Evolutionary conservation across 139 green algal genomes (phyloP).

Genomic region (Gonium pectorale): DNA sequence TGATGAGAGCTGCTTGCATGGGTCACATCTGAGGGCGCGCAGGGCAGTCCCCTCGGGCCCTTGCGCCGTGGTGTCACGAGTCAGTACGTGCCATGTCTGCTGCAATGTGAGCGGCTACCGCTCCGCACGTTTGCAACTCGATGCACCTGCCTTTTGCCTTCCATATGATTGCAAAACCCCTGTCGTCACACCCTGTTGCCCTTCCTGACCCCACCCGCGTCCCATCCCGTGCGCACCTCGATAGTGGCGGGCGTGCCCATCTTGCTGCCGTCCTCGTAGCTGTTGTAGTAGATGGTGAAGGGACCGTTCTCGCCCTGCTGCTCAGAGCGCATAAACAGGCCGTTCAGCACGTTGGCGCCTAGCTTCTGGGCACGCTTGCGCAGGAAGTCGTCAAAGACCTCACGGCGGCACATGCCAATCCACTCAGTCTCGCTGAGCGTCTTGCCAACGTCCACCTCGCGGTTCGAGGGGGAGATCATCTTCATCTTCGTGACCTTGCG

Average conservation of each 20-base stretch:
- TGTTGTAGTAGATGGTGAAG: slow-evolving; percentile 94
- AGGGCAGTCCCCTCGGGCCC: no score
- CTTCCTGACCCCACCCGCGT: no score
- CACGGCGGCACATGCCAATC: slow-evolving; percentile 98
- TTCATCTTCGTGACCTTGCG: slow-evolving; percentile 99
- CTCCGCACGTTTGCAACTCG: no score
- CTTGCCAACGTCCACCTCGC: slow-evolving; percentile 96
- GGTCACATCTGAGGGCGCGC: no score
- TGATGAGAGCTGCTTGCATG: no score
- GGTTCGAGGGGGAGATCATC: slow-evolving; percentile 99
- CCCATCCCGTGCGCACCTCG: slow-evolving; percentile 69
- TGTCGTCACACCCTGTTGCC: no score
- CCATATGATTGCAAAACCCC: no score
- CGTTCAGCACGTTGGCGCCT: slow-evolving; percentile 95
- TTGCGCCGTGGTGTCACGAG: no score
- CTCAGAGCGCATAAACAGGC: slow-evolving; percentile 94
- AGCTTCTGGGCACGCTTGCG: slow-evolving; percentile 89
- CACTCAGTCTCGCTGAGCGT: slow-evolving; percentile 98
- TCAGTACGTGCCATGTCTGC: no score
- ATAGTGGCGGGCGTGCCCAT: slow-evolving; percentile 85
- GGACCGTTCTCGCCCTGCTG: slow-evolving; percentile 74
- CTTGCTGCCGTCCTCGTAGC: slow-evolving; percentile 90
- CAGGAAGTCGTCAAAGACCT: slow-evolving; percentile 97
- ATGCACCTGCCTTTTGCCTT: no score
- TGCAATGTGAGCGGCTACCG: no score